phyloP scores from a whole-genome alignment of 1,284 basidiomycete genomes.

The Cryptococcus sp. region DNA sequence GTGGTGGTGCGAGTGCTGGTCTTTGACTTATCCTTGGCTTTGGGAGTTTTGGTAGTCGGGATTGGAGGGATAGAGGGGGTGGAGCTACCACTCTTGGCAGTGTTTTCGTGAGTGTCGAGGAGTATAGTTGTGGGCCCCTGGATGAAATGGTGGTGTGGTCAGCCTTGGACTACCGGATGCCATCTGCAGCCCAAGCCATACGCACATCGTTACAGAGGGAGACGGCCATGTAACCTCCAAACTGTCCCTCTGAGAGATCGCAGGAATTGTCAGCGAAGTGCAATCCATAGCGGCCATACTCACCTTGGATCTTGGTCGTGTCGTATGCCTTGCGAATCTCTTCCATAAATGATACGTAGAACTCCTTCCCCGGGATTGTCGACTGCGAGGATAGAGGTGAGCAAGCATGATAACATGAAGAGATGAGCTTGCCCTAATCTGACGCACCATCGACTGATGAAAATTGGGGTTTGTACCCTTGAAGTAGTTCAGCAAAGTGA shows the following conservation, averaged over 20 bases:
- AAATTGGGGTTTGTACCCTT: conserved; percentile 78
- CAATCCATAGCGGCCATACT: neutral
- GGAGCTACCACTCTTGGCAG: neutral
- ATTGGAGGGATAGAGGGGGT: neutral
- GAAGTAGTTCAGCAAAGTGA: conserved; percentile 83
- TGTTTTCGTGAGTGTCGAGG: conserved; percentile 21
- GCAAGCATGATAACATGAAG: no score
- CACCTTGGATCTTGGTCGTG: conserved; percentile 74
- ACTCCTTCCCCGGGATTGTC: conserved; percentile 61
- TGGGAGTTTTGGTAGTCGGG: neutral
- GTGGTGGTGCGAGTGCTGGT: no score
- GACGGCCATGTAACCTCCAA: conserved; percentile 92
- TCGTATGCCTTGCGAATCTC: conserved; percentile 65
- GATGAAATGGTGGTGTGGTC: neutral
- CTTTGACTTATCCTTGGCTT: no score
- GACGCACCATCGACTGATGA: conserved; percentile 76
- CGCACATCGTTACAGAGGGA: conserved; percentile 75
- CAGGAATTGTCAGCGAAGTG: conserved; percentile 2
- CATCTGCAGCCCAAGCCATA: neutral
- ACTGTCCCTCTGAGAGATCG: conserved; percentile 65
- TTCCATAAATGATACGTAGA: conserved; percentile 70
- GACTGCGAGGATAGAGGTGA: conserved; percentile 56
- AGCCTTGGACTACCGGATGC: neutral
- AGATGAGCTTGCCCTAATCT: neutral
- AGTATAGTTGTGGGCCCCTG: conserved; percentile 34